Evolutionary conservation across 2,329 filamentous ascomycete species (phyloP).

Genomic region (Paecilomyces formosus): DNA sequence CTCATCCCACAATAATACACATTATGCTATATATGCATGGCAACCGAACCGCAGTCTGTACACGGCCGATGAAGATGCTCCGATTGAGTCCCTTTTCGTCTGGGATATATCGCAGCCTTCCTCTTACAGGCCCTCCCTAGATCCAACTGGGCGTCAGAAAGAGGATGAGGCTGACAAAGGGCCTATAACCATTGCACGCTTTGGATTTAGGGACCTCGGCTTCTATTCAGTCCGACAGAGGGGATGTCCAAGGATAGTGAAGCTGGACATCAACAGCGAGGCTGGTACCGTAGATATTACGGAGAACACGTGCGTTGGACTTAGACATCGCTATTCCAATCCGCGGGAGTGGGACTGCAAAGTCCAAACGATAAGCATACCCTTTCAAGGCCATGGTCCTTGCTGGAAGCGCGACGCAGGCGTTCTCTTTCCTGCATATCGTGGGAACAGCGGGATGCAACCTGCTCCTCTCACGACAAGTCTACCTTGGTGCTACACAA

Average conservation of each 20-base stretch:
- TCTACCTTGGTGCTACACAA: slow-evolving; percentile 26
- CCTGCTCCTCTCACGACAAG: slow-evolving; percentile 18
- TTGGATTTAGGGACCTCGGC: slow-evolving; percentile 46
- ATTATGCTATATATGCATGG: slow-evolving; percentile 58
- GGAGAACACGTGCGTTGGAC: slow-evolving; percentile 49
- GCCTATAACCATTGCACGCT: slow-evolving; percentile 42
- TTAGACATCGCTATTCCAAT: slow-evolving; percentile 39
- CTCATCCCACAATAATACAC: slow-evolving; percentile 51
- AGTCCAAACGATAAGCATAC: slow-evolving; percentile 48
- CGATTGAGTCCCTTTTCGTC: slow-evolving; percentile 50
- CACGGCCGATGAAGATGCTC: slow-evolving; percentile 47
- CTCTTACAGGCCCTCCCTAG: slow-evolving; percentile 43
- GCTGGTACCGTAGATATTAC: slow-evolving; percentile 45
- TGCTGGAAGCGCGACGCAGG: slow-evolving; percentile 41
- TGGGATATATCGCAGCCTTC: slow-evolving; percentile 52
- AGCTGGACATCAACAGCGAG: slow-evolving; percentile 45
- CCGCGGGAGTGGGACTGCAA: slow-evolving; percentile 31
- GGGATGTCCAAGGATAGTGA: slow-evolving; percentile 43
- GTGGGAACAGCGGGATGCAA: slow-evolving; percentile 32
- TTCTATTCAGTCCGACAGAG: slow-evolving; percentile 49
- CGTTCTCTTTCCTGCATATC: slow-evolving; percentile 39
- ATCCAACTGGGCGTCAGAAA: slow-evolving; percentile 34
- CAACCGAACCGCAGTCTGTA: slow-evolving; percentile 50
- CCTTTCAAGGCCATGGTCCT: slow-evolving; percentile 45
- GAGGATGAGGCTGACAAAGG: slow-evolving; percentile 24